Base-by-base conservation (phyloP, 1,284 basidiomycete genomes). In the Pascua sp. region DNA sequence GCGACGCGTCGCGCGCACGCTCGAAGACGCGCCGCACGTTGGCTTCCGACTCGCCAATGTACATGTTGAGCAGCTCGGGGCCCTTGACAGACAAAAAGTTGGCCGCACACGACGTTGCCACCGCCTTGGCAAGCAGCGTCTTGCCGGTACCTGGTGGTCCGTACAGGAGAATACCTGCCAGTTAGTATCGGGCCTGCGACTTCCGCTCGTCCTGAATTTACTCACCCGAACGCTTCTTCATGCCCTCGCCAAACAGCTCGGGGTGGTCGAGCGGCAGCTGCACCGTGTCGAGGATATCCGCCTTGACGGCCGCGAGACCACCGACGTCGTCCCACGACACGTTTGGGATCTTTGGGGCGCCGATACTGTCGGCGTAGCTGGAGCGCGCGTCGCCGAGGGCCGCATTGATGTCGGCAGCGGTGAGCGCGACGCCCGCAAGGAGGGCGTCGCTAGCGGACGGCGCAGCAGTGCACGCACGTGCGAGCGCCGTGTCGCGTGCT, bases 321-420 rank as follows among this genome's bases (percentile, higher is more conserved):
- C 96, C 96, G 13, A 99, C 89, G 72, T 98, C 96, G 76, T 98
- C 92, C 96, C 96, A 99, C 0, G 90, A 85, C 0, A 99, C 94
- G 61, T 85, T 90, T 1, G 96, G 96, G 51, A 99, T 98, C 69
- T 90, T 94, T 0, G 96, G 96, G 16, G 93, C 92, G 12, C 95
- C 95, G 56, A 98, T 96, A 67, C 84, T 91, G 70, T 94, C 90
- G 15, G 90, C 89, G 77, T 96, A 96, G 1, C 86, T 84, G 12
- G 84, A 80, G 55, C 93, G 82, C 5, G 90, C 88, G 61, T 86
- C 84, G n/a, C 81, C 80, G 11, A 98, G 80, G 0, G 91, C 91
- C 5, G 71, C 61, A 4, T 88, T 84, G 63, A 96, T 86, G 67
- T 97, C 91, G 24, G 80, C 80, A 0, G 82, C 81, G 0, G 82